Percentiles rank a stretch among this genome's conserved stretches.
Conservation (phyloP, 2,329 filamentous ascomycete species). For the Fusarium marasasianum region DNA sequence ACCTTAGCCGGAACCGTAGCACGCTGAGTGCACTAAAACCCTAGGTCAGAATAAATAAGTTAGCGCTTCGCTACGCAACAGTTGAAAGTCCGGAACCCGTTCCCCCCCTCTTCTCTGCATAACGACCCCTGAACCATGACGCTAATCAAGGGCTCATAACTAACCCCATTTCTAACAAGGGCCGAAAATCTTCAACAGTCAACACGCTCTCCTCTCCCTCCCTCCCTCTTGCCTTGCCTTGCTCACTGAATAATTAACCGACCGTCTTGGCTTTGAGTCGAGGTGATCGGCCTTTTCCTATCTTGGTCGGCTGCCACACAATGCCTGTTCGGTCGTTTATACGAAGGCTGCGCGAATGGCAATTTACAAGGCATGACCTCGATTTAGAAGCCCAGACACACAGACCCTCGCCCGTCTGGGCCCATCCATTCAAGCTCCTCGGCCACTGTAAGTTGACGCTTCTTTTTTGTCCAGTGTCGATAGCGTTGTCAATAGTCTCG, state of each 20-base stretch:
- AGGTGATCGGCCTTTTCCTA: not conserved
- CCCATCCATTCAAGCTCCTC: conserved; percentile 12
- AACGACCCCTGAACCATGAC: not conserved
- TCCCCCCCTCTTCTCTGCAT: conserved; percentile 7
- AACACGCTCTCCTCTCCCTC: not conserved
- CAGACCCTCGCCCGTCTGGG: conserved; percentile 1
- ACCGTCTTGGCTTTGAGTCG: not conserved
- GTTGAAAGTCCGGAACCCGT: conserved; percentile 9
- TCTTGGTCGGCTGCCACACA: not conserved
- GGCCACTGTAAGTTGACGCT: conserved; percentile 5
- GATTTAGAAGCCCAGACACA: conserved; percentile 24
- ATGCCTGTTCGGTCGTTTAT: conserved; percentile 3
- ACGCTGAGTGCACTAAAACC: not conserved
- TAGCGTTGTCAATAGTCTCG: conserved; percentile 9
- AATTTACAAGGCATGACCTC: conserved; percentile 16
- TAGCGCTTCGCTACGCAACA: not conserved
- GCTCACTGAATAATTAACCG: not conserved
- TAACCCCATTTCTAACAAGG: conserved; percentile 4
- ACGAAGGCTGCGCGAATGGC: conserved; percentile 4
- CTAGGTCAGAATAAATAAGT: not conserved
- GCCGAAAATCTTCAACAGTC: conserved; percentile 4
- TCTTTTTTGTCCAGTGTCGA: not conserved
- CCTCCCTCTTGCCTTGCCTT: not conserved
- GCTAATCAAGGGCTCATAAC: conserved; percentile 8
- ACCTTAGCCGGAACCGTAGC: not conserved